Percentiles rank a stretch among this genome's conserved stretches.
Conservation (phyloP, 257 asterid genomes). For the Solanum etuberosum region DNA sequence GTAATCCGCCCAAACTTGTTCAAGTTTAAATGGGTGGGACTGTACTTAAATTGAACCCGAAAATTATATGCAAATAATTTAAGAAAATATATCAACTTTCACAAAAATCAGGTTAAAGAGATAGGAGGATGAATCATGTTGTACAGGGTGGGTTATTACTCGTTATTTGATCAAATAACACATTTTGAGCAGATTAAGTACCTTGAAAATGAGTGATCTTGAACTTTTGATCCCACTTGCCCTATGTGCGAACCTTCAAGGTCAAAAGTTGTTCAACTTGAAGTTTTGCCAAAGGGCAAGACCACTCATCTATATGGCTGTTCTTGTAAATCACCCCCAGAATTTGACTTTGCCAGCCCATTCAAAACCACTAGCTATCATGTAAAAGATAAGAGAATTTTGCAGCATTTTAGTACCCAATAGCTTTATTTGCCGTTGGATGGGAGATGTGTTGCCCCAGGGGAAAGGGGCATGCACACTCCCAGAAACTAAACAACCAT, state of each 20-base stretch:
- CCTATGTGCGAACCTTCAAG: neutral
- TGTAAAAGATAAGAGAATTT: neutral
- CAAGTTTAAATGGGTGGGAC: neutral
- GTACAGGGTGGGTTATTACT: neutral
- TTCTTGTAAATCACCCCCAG: neutral
- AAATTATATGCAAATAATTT: neutral
- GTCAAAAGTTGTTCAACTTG: neutral
- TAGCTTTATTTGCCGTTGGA: neutral
- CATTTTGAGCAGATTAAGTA: neutral
- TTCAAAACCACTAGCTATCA: neutral
- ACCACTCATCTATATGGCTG: neutral
- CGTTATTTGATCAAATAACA: neutral
- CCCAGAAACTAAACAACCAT: neutral
- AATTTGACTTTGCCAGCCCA: neutral
- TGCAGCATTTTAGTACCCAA: neutral
- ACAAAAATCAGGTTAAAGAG: neutral
- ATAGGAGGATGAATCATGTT: neutral
- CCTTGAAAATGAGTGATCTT: neutral
- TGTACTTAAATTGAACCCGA: neutral
- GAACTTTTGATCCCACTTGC: neutral
- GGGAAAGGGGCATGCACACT: neutral
- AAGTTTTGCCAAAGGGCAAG: neutral
- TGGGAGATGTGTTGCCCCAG: neutral
- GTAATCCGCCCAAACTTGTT: neutral
- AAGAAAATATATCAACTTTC: neutral